Evolutionary conservation across 78 protist genomes (phyloP).

Genomic region (Mastigamoeba balamuthi): DNA sequence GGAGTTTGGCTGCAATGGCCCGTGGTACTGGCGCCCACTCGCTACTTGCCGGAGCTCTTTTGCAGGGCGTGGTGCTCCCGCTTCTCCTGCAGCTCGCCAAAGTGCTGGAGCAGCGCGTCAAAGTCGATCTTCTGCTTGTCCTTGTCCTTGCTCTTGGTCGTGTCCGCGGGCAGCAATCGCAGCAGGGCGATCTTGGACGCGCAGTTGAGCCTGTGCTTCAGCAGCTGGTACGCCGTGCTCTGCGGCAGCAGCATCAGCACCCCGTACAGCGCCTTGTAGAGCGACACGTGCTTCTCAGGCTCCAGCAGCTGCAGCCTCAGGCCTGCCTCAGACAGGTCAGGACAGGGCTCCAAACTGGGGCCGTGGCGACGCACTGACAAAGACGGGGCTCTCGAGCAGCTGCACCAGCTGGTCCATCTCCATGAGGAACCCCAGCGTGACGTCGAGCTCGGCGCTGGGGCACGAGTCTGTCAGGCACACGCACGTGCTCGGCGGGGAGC

Average conservation of each 20-base stretch:
- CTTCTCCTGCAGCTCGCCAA: no score
- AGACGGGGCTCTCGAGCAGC: slow-evolving; percentile 87
- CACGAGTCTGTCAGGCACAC: background rate
- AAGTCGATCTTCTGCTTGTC: no score
- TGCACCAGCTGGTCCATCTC: slow-evolving; percentile 88
- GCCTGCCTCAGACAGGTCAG: no score
- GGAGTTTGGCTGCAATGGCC: no score
- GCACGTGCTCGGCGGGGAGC: background rate
- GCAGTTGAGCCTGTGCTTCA: slow-evolving; percentile 42
- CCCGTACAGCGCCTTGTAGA: slow-evolving; percentile 80
- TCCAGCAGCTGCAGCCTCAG: slow-evolving; percentile 44
- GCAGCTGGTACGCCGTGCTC: slow-evolving; percentile 60
- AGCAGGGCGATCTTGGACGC: slow-evolving; percentile 15
- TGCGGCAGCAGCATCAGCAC: slow-evolving; percentile 96
- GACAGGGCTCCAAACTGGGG: background rate
- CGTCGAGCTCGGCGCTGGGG: slow-evolving; percentile 50
- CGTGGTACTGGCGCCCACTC: no score
- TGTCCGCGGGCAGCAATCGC: no score
- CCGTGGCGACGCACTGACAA: slow-evolving; percentile 30
- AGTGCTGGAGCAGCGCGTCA: no score
- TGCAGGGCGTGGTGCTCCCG: no score
- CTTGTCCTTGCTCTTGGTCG: no score
- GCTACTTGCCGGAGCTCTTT: no score
- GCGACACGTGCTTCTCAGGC: slow-evolving; percentile 57
- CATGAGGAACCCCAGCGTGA: slow-evolving; percentile 71